Evolutionary conservation across 179 eudicot genomes (phyloP).

Genomic region (Amaranthus tricolor): DNA sequence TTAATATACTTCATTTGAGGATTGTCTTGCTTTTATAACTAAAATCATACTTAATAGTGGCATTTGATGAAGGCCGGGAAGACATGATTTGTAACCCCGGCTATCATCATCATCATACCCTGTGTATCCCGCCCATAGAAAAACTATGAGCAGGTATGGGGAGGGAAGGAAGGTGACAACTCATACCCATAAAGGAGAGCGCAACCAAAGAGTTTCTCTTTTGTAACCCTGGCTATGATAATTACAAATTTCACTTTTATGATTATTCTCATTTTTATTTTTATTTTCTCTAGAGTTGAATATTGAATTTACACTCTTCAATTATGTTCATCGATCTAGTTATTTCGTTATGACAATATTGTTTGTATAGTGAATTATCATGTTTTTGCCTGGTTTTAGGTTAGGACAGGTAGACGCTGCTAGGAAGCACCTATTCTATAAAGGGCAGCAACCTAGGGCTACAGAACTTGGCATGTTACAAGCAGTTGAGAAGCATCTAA

Average conservation of each 20-base stretch:
- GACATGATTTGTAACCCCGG: no score
- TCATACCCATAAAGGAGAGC: no score
- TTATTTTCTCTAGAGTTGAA: not conserved
- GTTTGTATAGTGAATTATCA: not conserved
- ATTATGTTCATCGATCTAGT: not conserved
- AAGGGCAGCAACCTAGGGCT: slow-evolving; percentile 55
- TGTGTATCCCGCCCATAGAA: no score
- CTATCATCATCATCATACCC: no score
- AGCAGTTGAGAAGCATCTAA: slow-evolving; percentile 57
- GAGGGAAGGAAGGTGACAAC: no score
- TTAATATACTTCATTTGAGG: not conserved
- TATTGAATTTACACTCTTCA: not conserved
- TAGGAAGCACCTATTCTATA: slow-evolving; percentile 56
- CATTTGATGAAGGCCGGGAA: not conserved
- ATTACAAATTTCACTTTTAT: not conserved
- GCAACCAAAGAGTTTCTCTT: no score
- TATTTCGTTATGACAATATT: not conserved
- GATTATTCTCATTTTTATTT: not conserved
- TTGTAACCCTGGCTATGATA: not conserved
- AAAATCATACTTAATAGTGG: not conserved
- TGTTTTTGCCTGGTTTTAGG: slow-evolving; percentile 36
- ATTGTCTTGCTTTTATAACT: not conserved
- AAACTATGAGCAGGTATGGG: no score
- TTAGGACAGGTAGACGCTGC: slow-evolving; percentile 89
- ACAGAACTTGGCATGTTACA: slow-evolving; percentile 60